phyloP scores from a whole-genome alignment of 306 rosid species.

The cucumber (Cucumis sativus) region Cucumber_9930_V3 NC_026660.2:3144501-3145000 shows the following conservation, averaged over 20 bases:
- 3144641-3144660: background rate
- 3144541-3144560: background rate
- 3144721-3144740: background rate
- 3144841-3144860: background rate
- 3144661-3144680: background rate
- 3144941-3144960: slow-evolving; percentile 72
- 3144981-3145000: slow-evolving; percentile 64
- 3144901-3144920: slow-evolving; percentile 21
- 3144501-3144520: background rate
- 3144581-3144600: background rate
- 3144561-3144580: background rate
- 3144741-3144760: background rate
- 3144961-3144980: slow-evolving; percentile 23
- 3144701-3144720: background rate
- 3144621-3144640: background rate
- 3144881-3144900: background rate
- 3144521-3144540: background rate
- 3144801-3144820: background rate
- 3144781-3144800: background rate
- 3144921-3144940: slow-evolving; percentile 77
- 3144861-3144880: background rate
- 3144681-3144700: background rate
- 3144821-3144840: background rate
- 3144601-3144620: background rate
- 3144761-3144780: background rate